These are phyloP conservation scores for Ceratocystiopsis minuta DNA, from an alignment of 2,329 filamentous ascomycete genomes.

Conservation along the genomic window DNA sequence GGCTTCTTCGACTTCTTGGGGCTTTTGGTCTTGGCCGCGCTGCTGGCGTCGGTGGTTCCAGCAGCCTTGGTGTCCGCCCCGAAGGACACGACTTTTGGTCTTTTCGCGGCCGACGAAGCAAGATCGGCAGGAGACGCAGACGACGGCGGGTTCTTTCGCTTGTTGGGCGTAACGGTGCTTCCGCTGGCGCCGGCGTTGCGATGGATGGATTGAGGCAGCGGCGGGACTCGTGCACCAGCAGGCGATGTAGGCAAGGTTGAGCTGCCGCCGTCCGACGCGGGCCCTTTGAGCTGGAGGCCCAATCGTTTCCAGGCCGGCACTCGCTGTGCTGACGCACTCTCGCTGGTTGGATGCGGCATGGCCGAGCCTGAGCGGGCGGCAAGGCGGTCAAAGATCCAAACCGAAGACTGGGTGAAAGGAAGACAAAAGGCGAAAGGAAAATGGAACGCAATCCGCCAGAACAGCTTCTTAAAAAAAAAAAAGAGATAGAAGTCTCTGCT, in stretches of 20 bases:
- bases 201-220: slow-evolving; percentile 21
- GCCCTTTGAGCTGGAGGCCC: slow-evolving; percentile 41
- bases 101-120: slow-evolving; percentile 10
- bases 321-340: slow-evolving; percentile 25
- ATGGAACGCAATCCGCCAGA: no score
- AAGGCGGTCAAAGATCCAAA: not conserved
- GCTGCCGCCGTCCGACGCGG: slow-evolving; percentile 15
- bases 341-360: slow-evolving; percentile 25
- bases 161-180: slow-evolving; percentile 1
- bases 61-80: slow-evolving; percentile 16
- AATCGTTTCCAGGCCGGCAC: slow-evolving; percentile 44
- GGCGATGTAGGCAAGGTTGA: no score
- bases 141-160: slow-evolving; percentile 8
- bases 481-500: no score
- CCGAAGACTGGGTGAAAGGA: not conserved
- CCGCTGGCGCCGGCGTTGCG: no score
- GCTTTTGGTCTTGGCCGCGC: not conserved
- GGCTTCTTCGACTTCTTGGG: slow-evolving; percentile 13
- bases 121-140: not conserved
- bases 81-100: slow-evolving; percentile 32
- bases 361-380: slow-evolving; percentile 7
- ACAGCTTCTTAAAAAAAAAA: no score
- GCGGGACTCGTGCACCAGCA: not conserved
- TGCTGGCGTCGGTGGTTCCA: slow-evolving; percentile 1
- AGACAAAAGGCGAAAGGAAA: no score